Conservation (phyloP, 805 yeast genomes). For the Spathaspora hagerdaliae region DNA sequence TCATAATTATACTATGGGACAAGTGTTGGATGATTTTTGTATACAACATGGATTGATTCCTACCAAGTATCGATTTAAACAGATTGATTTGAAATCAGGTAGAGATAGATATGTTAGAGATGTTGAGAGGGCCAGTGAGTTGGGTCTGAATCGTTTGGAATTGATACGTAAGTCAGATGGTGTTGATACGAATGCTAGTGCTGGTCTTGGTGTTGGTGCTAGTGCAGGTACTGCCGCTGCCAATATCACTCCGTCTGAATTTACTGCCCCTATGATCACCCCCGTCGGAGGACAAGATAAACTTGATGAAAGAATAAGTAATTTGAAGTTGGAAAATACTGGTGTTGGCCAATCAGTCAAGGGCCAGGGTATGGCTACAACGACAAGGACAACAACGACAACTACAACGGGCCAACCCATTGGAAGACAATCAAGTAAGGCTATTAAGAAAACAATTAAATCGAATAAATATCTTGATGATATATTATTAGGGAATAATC, state of each 20-base stretch:
- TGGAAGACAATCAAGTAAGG: not conserved
- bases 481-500: conserved; percentile 23
- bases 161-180: conserved; percentile 13
- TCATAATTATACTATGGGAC: conserved; percentile 16
- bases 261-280: conserved; percentile 9
- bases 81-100: conserved; percentile 8
- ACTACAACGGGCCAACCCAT: too few species aligned
- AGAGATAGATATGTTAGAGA: conserved; percentile 6
- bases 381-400: not conserved
- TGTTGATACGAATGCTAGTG: too few species aligned
- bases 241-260: conserved; percentile 28
- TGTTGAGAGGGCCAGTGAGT: conserved; percentile 9
- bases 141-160: conserved; percentile 14
- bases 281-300: conserved; percentile 17
- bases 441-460: conserved; percentile 1
- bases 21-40: conserved; percentile 25
- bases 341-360: too few species aligned
- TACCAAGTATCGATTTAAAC: conserved; percentile 21
- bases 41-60: conserved; percentile 23
- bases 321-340: not conserved
- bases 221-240: conserved; percentile 10
- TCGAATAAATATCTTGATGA: conserved; percentile 25
- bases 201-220: conserved; percentile 1
- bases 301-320: conserved; percentile 14
- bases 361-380: not conserved